These are phyloP conservation scores for Symmetrospora coprosmae DNA, from an alignment of 768 basidiomycete genomes.

Conservation along the genomic window DNA sequence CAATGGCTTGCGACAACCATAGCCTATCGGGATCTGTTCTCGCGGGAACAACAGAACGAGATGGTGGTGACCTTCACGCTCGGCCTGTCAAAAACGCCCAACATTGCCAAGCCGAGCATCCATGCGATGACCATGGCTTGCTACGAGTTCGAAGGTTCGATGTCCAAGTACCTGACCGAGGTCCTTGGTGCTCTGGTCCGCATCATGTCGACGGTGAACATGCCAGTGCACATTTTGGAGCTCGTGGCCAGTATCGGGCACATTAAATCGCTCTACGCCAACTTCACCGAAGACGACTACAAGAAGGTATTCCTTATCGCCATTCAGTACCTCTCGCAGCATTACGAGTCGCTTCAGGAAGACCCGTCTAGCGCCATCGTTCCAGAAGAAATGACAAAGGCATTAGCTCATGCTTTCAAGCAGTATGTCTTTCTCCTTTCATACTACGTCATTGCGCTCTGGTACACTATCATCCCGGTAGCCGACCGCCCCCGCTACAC, in stretches of 20 bases:
- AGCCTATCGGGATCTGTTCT: slow-evolving; percentile 69
- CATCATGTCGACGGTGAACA: slow-evolving; percentile 83
- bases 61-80: slow-evolving; percentile 40
- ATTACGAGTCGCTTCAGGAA: slow-evolving; percentile 40
- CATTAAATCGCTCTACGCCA: slow-evolving; percentile 60
- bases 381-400: slow-evolving; percentile 25
- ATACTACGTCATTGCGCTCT: slow-evolving; percentile 54
- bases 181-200: slow-evolving; percentile 77
- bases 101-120: slow-evolving; percentile 65
- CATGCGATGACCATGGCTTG: slow-evolving; percentile 75
- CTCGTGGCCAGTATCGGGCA: slow-evolving; percentile 78
- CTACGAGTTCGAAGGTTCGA: slow-evolving; percentile 68
- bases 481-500: slow-evolving; percentile 67
- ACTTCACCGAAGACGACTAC: slow-evolving; percentile 79
- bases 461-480: slow-evolving; percentile 80
- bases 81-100: slow-evolving; percentile 38
- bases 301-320: slow-evolving; percentile 90
- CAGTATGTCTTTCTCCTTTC: slow-evolving; percentile 34
- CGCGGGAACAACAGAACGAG: slow-evolving; percentile 39
- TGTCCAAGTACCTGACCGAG: slow-evolving; percentile 61
- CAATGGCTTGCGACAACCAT: slow-evolving; percentile 75
- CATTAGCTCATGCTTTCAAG: slow-evolving; percentile 55
- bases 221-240: slow-evolving; percentile 91
- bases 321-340: slow-evolving; percentile 79
- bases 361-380: slow-evolving; percentile 9